These are phyloP conservation scores for Lanmaoa pseudosensibilis DNA, from an alignment of 768 basidiomycete species.

Conservation along the genomic window DNA sequence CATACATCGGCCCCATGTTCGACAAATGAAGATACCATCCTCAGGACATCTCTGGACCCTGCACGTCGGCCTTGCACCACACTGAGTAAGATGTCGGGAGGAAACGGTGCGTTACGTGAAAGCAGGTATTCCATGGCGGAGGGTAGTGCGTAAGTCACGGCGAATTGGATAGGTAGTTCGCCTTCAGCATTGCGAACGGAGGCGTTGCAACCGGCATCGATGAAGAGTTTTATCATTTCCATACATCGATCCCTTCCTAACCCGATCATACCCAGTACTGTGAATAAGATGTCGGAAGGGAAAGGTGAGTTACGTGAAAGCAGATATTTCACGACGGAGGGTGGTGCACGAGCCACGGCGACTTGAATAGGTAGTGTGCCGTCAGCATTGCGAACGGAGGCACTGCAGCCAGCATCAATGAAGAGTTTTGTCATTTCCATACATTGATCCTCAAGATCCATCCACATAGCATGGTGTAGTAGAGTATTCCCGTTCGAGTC, in stretches of 20 bases:
- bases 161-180: too few species aligned
- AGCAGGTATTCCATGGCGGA: too few species aligned
- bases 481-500: background rate
- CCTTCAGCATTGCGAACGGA: too few species aligned
- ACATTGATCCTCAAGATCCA: background rate
- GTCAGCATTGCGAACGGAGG: background rate
- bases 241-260: too few species aligned
- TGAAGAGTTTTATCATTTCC: too few species aligned
- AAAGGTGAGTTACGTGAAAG: background rate
- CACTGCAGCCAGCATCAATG: background rate
- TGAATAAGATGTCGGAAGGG: background rate
- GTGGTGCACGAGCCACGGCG: background rate
- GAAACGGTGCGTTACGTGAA: too few species aligned
- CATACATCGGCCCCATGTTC: background rate
- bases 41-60: accelerated
- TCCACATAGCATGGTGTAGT: background rate
- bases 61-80: too few species aligned
- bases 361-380: background rate
- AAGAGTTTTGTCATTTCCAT: background rate
- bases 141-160: too few species aligned
- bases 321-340: background rate
- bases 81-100: too few species aligned
- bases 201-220: too few species aligned
- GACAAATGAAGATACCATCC: background rate
- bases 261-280: too few species aligned